Conservation (phyloP, 345 rosid genomes). For the Heritiera littoralis region DNA sequence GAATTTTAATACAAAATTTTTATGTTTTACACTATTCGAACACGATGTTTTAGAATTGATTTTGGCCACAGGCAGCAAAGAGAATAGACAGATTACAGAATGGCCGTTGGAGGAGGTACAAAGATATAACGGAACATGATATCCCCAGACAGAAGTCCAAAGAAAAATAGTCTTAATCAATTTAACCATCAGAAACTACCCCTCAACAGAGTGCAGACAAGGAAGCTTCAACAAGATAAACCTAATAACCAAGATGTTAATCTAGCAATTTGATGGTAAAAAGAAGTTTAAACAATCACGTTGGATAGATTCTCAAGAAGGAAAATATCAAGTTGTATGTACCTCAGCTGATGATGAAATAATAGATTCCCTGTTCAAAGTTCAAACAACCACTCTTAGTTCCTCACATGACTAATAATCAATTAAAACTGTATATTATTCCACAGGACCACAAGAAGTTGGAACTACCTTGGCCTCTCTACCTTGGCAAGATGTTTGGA, state of each 20-base stretch:
- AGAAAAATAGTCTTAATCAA: neutral
- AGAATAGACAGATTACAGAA: neutral
- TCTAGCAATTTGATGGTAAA: neutral
- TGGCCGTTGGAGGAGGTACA: too few species aligned
- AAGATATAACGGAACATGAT: neutral
- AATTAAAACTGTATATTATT: neutral
- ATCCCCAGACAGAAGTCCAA: neutral
- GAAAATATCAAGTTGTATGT: constrained; percentile 31
- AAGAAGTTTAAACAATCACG: neutral
- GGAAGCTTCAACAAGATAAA: neutral
- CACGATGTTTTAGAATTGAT: neutral
- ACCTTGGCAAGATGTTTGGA: constrained; percentile 82
- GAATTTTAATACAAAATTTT: too few species aligned
- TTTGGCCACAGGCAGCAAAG: neutral
- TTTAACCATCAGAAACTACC: neutral
- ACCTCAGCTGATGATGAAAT: constrained; percentile 63
- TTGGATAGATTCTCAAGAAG: constrained; percentile 1
- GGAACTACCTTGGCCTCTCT: constrained; percentile 69
- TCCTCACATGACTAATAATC: constrained; percentile 13
- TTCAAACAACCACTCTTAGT: constrained; percentile 25
- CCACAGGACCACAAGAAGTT: constrained; percentile 4
- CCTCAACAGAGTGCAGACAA: neutral
- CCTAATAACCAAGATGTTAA: neutral
- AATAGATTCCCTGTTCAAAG: constrained; percentile 60
- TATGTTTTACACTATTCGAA: too few species aligned